Evolutionary conservation across 2,329 filamentous ascomycete species (phyloP).

Genomic region (Alternaria triticina): DNA sequence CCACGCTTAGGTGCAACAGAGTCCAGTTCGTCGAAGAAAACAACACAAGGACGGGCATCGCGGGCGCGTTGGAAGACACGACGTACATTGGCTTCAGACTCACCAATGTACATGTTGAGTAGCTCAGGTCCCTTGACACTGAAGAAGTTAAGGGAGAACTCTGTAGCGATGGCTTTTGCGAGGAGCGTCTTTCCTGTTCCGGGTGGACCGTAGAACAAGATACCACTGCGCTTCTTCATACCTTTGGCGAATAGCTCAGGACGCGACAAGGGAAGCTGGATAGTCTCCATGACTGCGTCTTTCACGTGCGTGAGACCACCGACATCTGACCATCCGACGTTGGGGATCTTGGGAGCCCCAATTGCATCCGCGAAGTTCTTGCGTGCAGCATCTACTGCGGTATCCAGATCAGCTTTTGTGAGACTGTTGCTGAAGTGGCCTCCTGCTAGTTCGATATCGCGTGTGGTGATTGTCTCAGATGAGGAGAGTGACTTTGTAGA

Average conservation of each 20-base stretch:
- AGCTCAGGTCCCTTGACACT: slow-evolving; percentile 90
- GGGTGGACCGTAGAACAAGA: slow-evolving; percentile 88
- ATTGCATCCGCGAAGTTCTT: slow-evolving; percentile 99
- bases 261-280: slow-evolving; percentile 87
- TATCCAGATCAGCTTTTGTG: slow-evolving; percentile 82
- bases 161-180: slow-evolving; percentile 90
- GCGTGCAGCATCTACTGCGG: slow-evolving; percentile 91
- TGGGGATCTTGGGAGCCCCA: slow-evolving; percentile 96
- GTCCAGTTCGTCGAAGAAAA: slow-evolving; percentile 93
- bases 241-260: slow-evolving; percentile 95
- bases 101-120: slow-evolving; percentile 95
- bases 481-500: slow-evolving; percentile 45
- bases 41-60: slow-evolving; percentile 84
- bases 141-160: slow-evolving; percentile 95
- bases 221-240: slow-evolving; percentile 96
- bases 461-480: slow-evolving; percentile 63
- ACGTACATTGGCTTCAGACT: slow-evolving; percentile 90
- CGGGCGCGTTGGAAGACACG: slow-evolving; percentile 86
- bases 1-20: slow-evolving; percentile 95
- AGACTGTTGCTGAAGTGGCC: slow-evolving; percentile 80
- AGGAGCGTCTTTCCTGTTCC: slow-evolving; percentile 92
- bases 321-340: slow-evolving; percentile 95
- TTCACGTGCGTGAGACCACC: slow-evolving; percentile 93
- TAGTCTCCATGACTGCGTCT: slow-evolving; percentile 95
- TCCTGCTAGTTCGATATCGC: slow-evolving; percentile 88